Base-by-base conservation (phyloP, 2,329 filamentous ascomycete genomes). In the Curvularia sp. region DNA sequence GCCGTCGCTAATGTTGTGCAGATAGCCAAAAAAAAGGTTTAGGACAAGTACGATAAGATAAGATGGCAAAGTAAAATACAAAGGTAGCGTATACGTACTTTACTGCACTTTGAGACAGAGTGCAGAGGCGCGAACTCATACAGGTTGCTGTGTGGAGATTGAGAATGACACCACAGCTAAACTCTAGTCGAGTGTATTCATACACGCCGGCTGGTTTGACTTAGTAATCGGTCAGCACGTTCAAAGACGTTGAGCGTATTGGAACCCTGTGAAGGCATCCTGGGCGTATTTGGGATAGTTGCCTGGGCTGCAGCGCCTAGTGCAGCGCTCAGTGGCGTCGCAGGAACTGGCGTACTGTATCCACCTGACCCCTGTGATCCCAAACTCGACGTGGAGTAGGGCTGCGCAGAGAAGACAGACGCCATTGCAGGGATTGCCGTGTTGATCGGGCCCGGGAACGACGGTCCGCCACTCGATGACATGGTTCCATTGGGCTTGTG, bases 271-370 rank as follows among this genome's bases (percentile, higher is more conserved):
- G 66, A 61, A 27, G 62, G 61, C 27, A 70, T 66, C 34, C 70
- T 71, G 23, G 73, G 74, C 13, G 73, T 77, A 49, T 91, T 91
- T 3, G 92, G 90, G 10, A 97, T 89, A 0, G 92, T 97, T 1
- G 93, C 93, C 77, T 96, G 93, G 53, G 93, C 91, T 19, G 93
- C 93, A 5, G 93, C 92, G 0, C 93, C 94, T 5, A 97, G 82
- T 1, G 93, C 93, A 15, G 93, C 93, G 68, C 91, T 95, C 61
- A 97, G 85, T 7, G 94, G 93, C 1, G 93, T 97, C 70, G 95
- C 92, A 8, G 93, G 93, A 36, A 93, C 79, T 10, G 85, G 82
- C 9, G 84, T 80, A 21, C 83, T 81, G 46, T 84, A 84, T 12
- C 81, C 83, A 49, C 64, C 69, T 18, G 72, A 74, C 27, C 70